Percentiles rank a stretch among this genome's conserved stretches.
These are phyloP conservation scores for Extremus antarcticus DNA, from an alignment of 495 filamentous ascomycete species.

Conservation along the genomic window DNA sequence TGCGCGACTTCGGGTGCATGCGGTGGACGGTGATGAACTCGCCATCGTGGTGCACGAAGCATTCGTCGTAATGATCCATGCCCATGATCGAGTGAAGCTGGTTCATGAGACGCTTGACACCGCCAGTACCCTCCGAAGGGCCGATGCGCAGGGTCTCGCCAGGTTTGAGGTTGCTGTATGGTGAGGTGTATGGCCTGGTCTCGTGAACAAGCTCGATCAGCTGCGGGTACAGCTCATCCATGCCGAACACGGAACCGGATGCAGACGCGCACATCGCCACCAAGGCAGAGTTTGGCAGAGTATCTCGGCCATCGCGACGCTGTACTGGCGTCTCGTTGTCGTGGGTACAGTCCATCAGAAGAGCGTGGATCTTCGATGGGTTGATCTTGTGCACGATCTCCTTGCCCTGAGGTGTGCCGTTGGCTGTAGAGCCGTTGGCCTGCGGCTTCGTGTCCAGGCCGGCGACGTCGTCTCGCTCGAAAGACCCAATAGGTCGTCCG, in stretches of 20 bases:
- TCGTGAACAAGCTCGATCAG: conserved; percentile 85
- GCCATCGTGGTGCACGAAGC: conserved; percentile 89
- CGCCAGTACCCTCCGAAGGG: conserved; percentile 60
- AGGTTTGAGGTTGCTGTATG: conserved; percentile 48
- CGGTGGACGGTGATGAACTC: conserved; percentile 95
- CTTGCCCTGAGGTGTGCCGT: conserved; percentile 31
- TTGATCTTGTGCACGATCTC: conserved; percentile 66
- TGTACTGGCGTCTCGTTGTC: conserved; percentile 96
- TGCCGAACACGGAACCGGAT: conserved; percentile 95
- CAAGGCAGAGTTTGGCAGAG: conserved; percentile 87
- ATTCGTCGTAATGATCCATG: conserved; percentile 84
- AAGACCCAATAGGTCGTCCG: conserved; percentile 89
- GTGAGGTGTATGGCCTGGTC: conserved; percentile 65
- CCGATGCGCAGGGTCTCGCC: conserved; percentile 36
- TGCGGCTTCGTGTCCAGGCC: conserved; percentile 27
- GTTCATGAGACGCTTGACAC: conserved; percentile 83
- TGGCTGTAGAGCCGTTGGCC: conserved; percentile 32
- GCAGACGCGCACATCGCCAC: conserved; percentile 92
- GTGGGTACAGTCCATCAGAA: conserved; percentile 99
- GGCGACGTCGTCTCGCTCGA: conserved; percentile 60
- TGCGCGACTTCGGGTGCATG: conserved; percentile 79
- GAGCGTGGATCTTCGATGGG: conserved; percentile 71
- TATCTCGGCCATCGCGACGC: conserved; percentile 89
- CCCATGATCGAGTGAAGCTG: conserved; percentile 90
- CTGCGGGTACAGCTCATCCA: conserved; percentile 91